Percentiles rank a stretch among this genome's conserved stretches.
These are phyloP conservation scores for Boletus vinaceobasis DNA, from an alignment of 768 basidiomycete species.

Conservation along the genomic window DNA sequence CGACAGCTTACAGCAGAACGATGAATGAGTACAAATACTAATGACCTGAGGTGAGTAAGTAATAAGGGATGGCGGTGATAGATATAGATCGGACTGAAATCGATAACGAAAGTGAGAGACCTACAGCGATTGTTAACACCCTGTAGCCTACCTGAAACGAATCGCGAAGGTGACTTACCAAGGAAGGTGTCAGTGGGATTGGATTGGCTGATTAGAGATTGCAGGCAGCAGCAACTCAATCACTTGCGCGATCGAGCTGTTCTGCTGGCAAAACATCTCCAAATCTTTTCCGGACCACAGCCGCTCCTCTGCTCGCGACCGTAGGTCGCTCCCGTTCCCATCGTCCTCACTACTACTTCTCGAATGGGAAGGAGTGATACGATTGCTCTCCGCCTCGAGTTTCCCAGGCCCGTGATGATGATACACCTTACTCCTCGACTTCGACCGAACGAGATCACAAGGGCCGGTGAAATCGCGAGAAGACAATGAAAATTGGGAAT, in stretches of 20 bases:
- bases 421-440: conserved; percentile 69
- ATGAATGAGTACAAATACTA: conserved; percentile 31
- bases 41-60: conserved; percentile 25
- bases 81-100: conserved; percentile 24
- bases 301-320: conserved; percentile 42
- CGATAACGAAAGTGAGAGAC: conserved; percentile 21
- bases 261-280: conserved; percentile 82
- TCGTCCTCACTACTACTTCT: conserved; percentile 32
- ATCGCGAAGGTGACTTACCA: conserved; percentile 20
- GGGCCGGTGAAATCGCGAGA: conserved; percentile 24
- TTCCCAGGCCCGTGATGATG: conserved; percentile 61
- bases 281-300: conserved; percentile 82
- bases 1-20: conserved; percentile 23
- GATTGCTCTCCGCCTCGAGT: conserved; percentile 52
- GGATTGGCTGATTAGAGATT: conserved; percentile 37
- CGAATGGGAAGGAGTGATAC: conserved; percentile 21
- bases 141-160: not conserved
- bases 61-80: conserved; percentile 23
- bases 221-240: conserved; percentile 61
- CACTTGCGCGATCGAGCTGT: conserved; percentile 77
- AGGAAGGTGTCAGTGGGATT: conserved; percentile 19
- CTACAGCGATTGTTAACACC: conserved; percentile 15
- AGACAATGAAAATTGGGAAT: conserved; percentile 24
- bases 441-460: conserved; percentile 54
- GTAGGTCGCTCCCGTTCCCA: conserved; percentile 30